Conservation (phyloP, 345 rosid species). For the Gynandropsis gynandra region DNA sequence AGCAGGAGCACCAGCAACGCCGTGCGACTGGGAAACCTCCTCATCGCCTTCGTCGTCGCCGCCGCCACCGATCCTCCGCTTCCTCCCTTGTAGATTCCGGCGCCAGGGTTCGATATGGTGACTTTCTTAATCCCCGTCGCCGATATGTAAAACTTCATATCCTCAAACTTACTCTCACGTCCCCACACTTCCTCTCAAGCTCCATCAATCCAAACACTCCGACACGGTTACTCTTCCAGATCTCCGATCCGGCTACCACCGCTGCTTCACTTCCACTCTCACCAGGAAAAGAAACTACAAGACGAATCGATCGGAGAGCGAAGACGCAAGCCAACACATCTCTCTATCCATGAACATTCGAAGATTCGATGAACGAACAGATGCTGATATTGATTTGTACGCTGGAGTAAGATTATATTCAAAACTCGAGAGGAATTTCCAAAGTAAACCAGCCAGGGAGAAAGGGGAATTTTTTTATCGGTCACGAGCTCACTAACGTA, state of each 20-base stretch:
- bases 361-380: neutral
- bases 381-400: slow-evolving; percentile 18
- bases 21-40: slow-evolving; percentile 51
- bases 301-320: neutral
- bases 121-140: slow-evolving; percentile 61
- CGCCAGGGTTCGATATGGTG: slow-evolving; percentile 41
- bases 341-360: neutral
- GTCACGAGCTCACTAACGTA: slow-evolving; percentile 19
- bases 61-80: slow-evolving; percentile 28
- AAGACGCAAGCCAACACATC: neutral
- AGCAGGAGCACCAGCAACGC: slow-evolving; percentile 41
- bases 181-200: slow-evolving; percentile 19
- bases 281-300: neutral
- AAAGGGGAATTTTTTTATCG: slow-evolving; percentile 4
- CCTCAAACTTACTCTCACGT: slow-evolving; percentile 15
- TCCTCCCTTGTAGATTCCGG: slow-evolving; percentile 31
- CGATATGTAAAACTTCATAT: slow-evolving; percentile 68
- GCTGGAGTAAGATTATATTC: slow-evolving; percentile 17
- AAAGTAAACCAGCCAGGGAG: slow-evolving; percentile 16
- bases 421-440: slow-evolving; percentile 15
- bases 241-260: slow-evolving; percentile 5
- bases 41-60: slow-evolving; percentile 26
- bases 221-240: slow-evolving; percentile 8
- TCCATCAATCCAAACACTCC: slow-evolving; percentile 31
- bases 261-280: slow-evolving; percentile 4